Evolutionary conservation across 2,329 filamentous ascomycete genomes (phyloP), one percentile per base, ranked within the genome.

Genomic region (Apiospora aurea): DNA sequence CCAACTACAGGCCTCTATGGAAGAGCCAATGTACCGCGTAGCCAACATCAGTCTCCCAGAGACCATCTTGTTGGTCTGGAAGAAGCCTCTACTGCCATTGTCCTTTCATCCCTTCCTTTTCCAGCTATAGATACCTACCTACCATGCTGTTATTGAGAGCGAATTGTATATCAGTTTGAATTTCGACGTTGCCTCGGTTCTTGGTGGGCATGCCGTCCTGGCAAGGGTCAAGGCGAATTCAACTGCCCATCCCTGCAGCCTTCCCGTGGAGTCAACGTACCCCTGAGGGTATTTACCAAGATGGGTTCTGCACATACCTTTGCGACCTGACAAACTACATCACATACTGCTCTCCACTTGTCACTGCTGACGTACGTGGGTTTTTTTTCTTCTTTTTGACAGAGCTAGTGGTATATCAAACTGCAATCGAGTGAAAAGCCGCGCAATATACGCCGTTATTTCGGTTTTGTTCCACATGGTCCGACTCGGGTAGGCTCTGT

Each of bases 201-300:
- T 24, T 41, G 34, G 34, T 64, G 57, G 10, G 57, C 34, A 64
- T 41, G 44, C 14, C 34, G 47, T 69, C 49, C 68, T 57, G 68
- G 49, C 68, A 41, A 57, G 68, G 68, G 29, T 69, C 14, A 26
- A 47, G 26, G 29, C 57, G n/a, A n/a, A 34, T 41, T 64, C 34
- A 34, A 49, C 16, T 57, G 16, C 21, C 3, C 34, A 69, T 69
- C 68, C 68, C 68, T 69, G 68, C 47, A 57, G 34, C 68, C 47
- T 69, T 69, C 68, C 68, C 34, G 68, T 41, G 46, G 34, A 57
- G 57, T 41, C 68, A 34, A 53, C 24, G 11, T 18, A 69, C 47
- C 68, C 68, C 47, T 69, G 68, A 69, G 68, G 68, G 68, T 57
- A 29, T 53, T 26, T 38, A 29, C 26, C 18, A 18, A 43, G 11